Conservation (phyloP, 2,329 filamentous ascomycete genomes). For the Aspergillus alliaceus region DNA sequence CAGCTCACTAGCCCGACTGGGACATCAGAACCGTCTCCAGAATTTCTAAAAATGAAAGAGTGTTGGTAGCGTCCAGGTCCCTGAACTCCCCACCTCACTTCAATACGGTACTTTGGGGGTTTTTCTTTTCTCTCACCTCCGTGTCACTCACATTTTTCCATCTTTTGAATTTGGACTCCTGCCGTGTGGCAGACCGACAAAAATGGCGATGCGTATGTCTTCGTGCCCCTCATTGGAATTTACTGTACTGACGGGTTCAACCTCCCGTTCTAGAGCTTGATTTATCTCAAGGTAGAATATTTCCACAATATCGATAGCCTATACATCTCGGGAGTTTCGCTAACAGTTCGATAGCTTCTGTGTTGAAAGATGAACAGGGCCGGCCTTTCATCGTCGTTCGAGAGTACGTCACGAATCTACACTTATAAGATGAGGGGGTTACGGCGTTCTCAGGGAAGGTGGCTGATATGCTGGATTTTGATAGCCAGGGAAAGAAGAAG, state of each 20-base stretch:
- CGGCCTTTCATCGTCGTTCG: constrained; percentile 96
- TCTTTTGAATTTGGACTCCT: constrained; percentile 17
- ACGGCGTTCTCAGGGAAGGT: background rate
- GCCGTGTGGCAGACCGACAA: constrained; percentile 40
- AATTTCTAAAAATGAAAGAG: constrained; percentile 32
- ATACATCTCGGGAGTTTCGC: constrained; percentile 19
- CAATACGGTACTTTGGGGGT: constrained; percentile 8
- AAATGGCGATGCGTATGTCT: constrained; percentile 50
- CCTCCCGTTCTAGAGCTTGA: constrained; percentile 42
- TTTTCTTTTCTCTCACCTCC: constrained; percentile 11
- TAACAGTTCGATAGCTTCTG: constrained; percentile 52
- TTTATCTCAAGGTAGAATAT: constrained; percentile 45
- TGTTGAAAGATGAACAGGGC: constrained; percentile 97
- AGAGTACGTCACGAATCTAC: constrained; percentile 66
- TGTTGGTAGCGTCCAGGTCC: constrained; percentile 19
- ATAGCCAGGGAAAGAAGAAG: constrained; percentile 94
- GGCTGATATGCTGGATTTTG: constrained; percentile 8
- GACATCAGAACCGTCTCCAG: constrained; percentile 29
- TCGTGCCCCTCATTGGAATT: constrained; percentile 37
- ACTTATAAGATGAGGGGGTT: background rate
- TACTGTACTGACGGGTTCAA: constrained; percentile 25
- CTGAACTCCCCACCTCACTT: constrained; percentile 23
- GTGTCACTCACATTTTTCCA: constrained; percentile 10
- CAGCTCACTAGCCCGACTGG: constrained; percentile 40
- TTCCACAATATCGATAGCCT: constrained; percentile 12